A percentile compares a stretch with the other conserved stretches of the same genome.
Evolutionary conservation across 805 yeast species (phyloP).

Genomic region (Kazachstania martiniae): DNA sequence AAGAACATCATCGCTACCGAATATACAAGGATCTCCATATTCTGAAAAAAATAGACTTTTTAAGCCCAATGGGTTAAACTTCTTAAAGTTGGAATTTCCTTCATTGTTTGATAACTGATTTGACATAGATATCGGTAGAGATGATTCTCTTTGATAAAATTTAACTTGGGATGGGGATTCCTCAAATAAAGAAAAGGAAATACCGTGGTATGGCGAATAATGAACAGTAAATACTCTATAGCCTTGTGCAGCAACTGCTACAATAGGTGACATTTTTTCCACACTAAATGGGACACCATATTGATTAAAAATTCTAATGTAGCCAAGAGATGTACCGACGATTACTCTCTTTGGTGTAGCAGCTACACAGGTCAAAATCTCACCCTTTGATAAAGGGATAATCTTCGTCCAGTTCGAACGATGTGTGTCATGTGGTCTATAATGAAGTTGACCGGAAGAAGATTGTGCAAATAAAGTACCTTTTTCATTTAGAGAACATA

Average conservation of each 20-base stretch:
- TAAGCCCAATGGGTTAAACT: slow-evolving; percentile 27
- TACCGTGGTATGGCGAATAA: slow-evolving; percentile 20
- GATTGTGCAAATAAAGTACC: slow-evolving; percentile 57
- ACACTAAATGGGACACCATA: slow-evolving; percentile 65
- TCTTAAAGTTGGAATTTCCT: slow-evolving; percentile 21
- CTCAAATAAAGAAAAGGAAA: slow-evolving; percentile 22
- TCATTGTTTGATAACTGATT: slow-evolving; percentile 10
- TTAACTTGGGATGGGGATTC: slow-evolving; percentile 18
- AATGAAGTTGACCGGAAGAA: slow-evolving; percentile 39
- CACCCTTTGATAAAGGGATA: slow-evolving; percentile 41
- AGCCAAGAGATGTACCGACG: slow-evolving; percentile 70
- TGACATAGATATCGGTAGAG: slow-evolving; percentile 33
- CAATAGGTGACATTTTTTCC: slow-evolving; percentile 61
- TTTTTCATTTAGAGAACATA: slow-evolving; percentile 58
- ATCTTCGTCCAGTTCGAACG: slow-evolving; percentile 62
- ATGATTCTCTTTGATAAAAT: slow-evolving; percentile 34
- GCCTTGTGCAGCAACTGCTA: slow-evolving; percentile 56
- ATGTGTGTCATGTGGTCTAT: slow-evolving; percentile 57
- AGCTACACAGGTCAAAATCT: slow-evolving; percentile 57
- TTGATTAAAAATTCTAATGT: slow-evolving; percentile 56
- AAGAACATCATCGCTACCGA: slow-evolving; percentile 68
- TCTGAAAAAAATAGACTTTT: slow-evolving; percentile 76
- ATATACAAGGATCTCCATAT: slow-evolving; percentile 83
- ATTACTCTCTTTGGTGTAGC: slow-evolving; percentile 50
- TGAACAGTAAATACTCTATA: slow-evolving; percentile 46